Evolutionary conservation across 2,329 filamentous ascomycete species (phyloP).

Genomic region (Dichotomopilus funicola): DNA sequence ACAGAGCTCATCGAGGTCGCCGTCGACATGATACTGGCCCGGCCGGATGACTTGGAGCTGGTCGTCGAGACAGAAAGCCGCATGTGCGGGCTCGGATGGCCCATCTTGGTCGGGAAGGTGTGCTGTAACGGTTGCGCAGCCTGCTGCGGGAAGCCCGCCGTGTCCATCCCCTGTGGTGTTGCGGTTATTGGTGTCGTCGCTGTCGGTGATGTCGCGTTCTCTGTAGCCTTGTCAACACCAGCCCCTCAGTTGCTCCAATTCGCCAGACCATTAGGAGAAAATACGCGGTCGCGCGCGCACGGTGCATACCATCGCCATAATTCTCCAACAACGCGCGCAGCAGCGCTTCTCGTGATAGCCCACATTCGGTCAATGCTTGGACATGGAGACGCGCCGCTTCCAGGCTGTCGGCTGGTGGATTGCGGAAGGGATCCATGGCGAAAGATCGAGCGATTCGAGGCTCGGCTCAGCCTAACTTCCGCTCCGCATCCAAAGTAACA

Average conservation of each 20-base stretch:
- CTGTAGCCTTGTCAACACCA: neutral
- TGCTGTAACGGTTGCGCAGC: slow-evolving; percentile 10
- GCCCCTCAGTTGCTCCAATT: neutral
- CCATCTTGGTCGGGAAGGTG: slow-evolving; percentile 10
- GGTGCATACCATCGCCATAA: slow-evolving; percentile 18
- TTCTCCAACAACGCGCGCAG: slow-evolving; percentile 30
- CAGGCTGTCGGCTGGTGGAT: slow-evolving; percentile 25
- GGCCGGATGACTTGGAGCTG: slow-evolving; percentile 43
- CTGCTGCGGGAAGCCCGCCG: slow-evolving; percentile 9
- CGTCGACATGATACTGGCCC: slow-evolving; percentile 41
- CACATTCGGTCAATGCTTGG: slow-evolving; percentile 27
- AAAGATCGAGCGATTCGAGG: slow-evolving; percentile 1
- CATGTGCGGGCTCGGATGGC: slow-evolving; percentile 11
- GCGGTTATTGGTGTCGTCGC: neutral
- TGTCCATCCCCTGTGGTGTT: slow-evolving; percentile 6
- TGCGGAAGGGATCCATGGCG: slow-evolving; percentile 23
- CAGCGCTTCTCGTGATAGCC: slow-evolving; percentile 28
- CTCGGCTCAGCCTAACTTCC: neutral
- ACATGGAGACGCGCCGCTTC: slow-evolving; percentile 29
- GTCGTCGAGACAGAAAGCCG: slow-evolving; percentile 36
- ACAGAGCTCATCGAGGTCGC: slow-evolving; percentile 28
- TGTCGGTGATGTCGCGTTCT: neutral
- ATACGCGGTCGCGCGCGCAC: neutral
- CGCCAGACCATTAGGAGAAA: neutral
- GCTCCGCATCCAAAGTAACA: neutral